Evolutionary conservation across 495 filamentous ascomycete genomes (phyloP).

Genomic region (Penicillium egyptiacum): DNA sequence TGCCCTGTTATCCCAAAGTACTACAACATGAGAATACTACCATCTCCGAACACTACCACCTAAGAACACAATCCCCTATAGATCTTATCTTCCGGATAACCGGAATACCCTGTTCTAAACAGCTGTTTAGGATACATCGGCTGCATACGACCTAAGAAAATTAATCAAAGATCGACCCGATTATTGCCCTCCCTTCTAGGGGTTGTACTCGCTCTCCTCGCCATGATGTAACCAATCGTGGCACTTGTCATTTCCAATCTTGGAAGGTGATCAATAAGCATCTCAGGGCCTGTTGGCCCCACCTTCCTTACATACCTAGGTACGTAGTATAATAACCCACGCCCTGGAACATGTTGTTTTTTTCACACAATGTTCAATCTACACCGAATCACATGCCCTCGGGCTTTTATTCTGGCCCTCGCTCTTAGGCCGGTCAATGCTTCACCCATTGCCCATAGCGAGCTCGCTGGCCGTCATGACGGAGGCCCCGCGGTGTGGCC

Average conservation of each 20-base stretch:
- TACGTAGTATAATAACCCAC: slow-evolving; percentile 8
- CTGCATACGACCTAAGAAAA: background rate
- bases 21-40: background rate
- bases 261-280: background rate
- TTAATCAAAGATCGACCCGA: background rate
- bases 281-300: background rate
- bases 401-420: slow-evolving; percentile 13
- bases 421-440: slow-evolving; percentile 12
- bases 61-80: background rate
- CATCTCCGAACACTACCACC: background rate
- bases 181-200: background rate
- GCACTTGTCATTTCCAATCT: background rate
- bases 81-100: background rate
- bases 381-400: slow-evolving; percentile 3
- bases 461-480: background rate
- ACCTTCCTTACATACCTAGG: too few species aligned
- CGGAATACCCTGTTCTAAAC: background rate
- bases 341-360: background rate
- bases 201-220: background rate
- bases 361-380: slow-evolving; percentile 10
- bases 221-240: slow-evolving; percentile 15
- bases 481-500: slow-evolving; percentile 8
- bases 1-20: background rate
- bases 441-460: background rate
- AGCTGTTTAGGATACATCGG: background rate